These are phyloP conservation scores for Pichia terricola DNA, from an alignment of 1,139 yeast genomes.

Conservation along the genomic window DNA sequence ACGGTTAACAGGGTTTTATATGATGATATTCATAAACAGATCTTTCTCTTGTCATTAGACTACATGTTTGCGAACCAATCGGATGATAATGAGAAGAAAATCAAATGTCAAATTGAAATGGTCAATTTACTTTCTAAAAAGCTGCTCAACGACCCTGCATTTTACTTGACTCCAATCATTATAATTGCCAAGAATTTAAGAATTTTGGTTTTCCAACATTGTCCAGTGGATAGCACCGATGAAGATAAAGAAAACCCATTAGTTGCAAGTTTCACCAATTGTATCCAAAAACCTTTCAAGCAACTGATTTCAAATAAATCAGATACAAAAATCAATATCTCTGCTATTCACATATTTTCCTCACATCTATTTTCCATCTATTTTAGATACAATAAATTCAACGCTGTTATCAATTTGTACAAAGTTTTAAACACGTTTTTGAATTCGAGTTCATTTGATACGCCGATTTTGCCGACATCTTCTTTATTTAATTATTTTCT, in stretches of 20 bases:
- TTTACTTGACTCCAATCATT: conserved; percentile 6
- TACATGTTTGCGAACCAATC: not conserved
- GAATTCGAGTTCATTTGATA: not conserved
- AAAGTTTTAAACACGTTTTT: conserved; percentile 42
- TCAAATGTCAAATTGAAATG: conserved; percentile 2
- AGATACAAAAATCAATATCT: conserved; percentile 46
- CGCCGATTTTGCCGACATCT: conserved; percentile 44
- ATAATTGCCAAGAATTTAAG: conserved; percentile 5
- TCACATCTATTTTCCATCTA: conserved; percentile 66
- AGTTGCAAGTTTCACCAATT: conserved; percentile 38
- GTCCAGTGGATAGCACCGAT: not conserved
- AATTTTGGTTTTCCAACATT: not conserved
- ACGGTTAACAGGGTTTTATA: not conserved
- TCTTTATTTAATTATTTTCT: conserved; percentile 54
- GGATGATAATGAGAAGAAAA: not conserved
- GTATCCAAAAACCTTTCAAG: conserved; percentile 68
- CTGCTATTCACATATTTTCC: conserved; percentile 59
- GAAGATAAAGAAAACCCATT: not conserved
- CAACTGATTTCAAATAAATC: conserved; percentile 73
- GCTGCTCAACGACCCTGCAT: conserved; percentile 6
- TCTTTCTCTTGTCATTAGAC: not conserved
- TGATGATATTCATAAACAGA: not conserved
- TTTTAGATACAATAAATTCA: conserved; percentile 57
- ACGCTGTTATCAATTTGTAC: conserved; percentile 70
- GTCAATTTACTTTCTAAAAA: conserved; percentile 5